phyloP scores from a whole-genome alignment of 768 basidiomycete genomes.

The Nevesoporus exiguus region DNA sequence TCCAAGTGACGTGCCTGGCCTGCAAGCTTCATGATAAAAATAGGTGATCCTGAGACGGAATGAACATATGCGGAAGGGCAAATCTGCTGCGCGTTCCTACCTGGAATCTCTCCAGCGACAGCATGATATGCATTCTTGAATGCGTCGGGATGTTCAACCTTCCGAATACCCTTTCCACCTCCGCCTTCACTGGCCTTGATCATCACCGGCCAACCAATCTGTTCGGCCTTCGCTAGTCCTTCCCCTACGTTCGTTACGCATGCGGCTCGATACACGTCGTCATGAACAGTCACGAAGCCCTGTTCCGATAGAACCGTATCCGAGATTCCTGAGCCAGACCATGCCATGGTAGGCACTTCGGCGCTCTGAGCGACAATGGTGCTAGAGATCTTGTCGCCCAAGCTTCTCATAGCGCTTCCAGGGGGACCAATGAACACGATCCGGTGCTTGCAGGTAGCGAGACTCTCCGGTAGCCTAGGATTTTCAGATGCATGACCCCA shows the following conservation, averaged over 20 bases:
- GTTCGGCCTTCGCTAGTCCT: conserved; percentile 75
- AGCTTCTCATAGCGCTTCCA: conserved; percentile 96
- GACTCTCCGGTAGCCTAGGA: conserved; percentile 90
- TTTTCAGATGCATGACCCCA: conserved; percentile 99
- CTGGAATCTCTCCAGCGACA: conserved; percentile 94
- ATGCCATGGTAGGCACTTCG: conserved; percentile 95
- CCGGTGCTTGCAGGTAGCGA: conserved; percentile 88
- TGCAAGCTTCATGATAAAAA: conserved; percentile 99
- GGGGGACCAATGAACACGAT: conserved; percentile 99
- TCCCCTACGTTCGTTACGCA: conserved; percentile 88
- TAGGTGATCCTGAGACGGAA: conserved; percentile 74
- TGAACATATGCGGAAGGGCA: conserved; percentile 6
- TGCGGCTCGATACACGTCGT: conserved; percentile 82
- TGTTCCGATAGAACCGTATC: conserved; percentile 80
- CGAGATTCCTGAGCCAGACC: conserved; percentile 94
- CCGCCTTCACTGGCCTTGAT: conserved; percentile 99
- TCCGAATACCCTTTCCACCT: conserved; percentile 98
- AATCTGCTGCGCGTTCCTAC: conserved; percentile 40
- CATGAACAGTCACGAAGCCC: conserved; percentile 93
- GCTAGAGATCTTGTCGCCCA: conserved; percentile 99
- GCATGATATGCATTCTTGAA: conserved; percentile 96
- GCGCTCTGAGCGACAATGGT: conserved; percentile 99
- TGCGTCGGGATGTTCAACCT: conserved; percentile 79
- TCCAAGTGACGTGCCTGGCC: conserved; percentile 97
- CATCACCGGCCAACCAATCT: conserved; percentile 97